Base-by-base conservation (phyloP, 352 stramenopile genomes). In the Pythium dissotocum region DNA sequence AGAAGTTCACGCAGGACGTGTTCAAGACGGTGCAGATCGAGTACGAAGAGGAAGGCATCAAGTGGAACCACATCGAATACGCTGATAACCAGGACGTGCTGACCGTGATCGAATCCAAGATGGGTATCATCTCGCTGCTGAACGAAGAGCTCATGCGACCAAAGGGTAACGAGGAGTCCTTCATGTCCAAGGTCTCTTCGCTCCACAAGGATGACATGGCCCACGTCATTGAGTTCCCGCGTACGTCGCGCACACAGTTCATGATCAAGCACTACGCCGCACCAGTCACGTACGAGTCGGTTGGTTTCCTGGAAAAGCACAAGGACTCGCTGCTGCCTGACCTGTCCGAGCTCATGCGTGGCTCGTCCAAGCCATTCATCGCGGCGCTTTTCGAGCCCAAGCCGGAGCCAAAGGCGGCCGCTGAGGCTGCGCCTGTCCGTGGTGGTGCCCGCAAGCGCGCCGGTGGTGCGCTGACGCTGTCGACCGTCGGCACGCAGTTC, bases 231-330 rank as follows among this genome's bases (percentile, higher is more conserved):
- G 87, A 94, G 63, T 94, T 94, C 70, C 85, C 86, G 44, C 77
- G 85, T 10, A 93, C 84, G 16, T 95, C 86, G 40, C 82, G 85
- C n/a, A 95, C 88, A 16, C 77, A 97, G 59, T 99, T 99, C 63
- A 85, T 90, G 38, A 95, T 99, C 61, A 93, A 95, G 63, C 97
- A 99, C 77, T 99, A 98, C 73, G 97, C 97, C 2, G 96, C 90
- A 21, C 75, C 88, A 16, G 97, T 99, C 36, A 94, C 85, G 61
- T 99, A 99, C 82, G 86, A 96, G 54, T 90, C 91, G 44, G 78
- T 88, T 5, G 94, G 93, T 24, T 99, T 99, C 76, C 67, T 98
- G 40, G 97, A 99, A 68, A 98, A 98, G 78, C 98, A 99, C 84
- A 97, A 97, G 69, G 93, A 98, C 61, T 91, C 91, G 8, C 73